Conservation (phyloP, 228 moss, liverwort and hornwort species). For the Sphagnum fallax region DNA sequence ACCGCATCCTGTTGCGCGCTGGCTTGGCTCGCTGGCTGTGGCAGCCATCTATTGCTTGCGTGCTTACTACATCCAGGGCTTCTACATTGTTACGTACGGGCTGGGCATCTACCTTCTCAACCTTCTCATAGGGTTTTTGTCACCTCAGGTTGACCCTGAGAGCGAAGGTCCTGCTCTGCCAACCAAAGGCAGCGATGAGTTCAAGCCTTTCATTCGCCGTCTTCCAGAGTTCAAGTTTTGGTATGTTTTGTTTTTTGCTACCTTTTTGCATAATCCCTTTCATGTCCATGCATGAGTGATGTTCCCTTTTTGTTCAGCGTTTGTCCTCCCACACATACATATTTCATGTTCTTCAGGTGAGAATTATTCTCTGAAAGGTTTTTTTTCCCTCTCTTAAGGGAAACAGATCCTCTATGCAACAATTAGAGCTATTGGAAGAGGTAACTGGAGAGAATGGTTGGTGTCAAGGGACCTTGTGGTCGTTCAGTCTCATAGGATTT, state of each 20-base stretch:
- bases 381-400: too few relatives aligned
- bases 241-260: constrained; percentile 23
- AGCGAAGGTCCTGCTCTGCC: constrained; percentile 93
- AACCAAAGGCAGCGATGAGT: constrained; percentile 96
- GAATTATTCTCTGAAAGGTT: too few relatives aligned
- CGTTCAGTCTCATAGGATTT: too few relatives aligned
- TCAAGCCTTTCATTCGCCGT: constrained; percentile 98
- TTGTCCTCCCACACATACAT: too few relatives aligned
- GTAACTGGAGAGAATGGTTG: too few relatives aligned
- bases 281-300: not conserved
- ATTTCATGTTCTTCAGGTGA: too few relatives aligned
- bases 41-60: constrained; percentile 88
- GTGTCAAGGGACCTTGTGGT: too few relatives aligned
- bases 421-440: too few relatives aligned
- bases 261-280: not conserved
- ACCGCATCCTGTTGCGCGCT: constrained; percentile 83
- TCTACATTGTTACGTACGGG: constrained; percentile 98
- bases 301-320: too few relatives aligned
- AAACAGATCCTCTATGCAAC: too few relatives aligned
- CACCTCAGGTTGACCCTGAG: constrained; percentile 98
- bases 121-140: constrained; percentile 94
- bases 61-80: constrained; percentile 91
- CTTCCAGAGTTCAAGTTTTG: constrained; percentile 99
- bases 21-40: constrained; percentile 79
- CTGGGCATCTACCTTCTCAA: constrained; percentile 95